These are phyloP conservation scores for Cladosporium sp. DNA, from an alignment of 2,329 filamentous ascomycete genomes.

Conservation along the genomic window DNA sequence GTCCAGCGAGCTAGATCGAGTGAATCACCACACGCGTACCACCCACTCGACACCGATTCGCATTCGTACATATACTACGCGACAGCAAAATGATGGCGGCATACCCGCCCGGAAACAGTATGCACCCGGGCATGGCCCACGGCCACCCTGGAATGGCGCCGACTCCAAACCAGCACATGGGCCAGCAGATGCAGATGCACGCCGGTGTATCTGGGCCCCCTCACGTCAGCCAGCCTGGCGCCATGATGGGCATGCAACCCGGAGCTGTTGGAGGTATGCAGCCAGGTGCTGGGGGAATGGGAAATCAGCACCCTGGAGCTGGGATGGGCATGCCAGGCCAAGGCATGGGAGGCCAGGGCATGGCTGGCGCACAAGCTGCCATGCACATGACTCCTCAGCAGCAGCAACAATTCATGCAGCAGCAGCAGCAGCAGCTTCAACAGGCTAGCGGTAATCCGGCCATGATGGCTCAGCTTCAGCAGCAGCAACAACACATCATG, in stretches of 20 bases:
- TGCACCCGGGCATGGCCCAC: conserved; percentile 70
- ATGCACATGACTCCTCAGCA: conserved; percentile 39
- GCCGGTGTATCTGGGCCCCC: conserved; percentile 72
- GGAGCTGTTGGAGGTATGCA: conserved; percentile 77
- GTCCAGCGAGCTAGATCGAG: conserved; percentile 6
- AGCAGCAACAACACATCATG: conserved; percentile 32
- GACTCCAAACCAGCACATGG: conserved; percentile 69
- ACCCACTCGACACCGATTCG: neutral
- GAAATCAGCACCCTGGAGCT: conserved; percentile 35
- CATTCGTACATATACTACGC: neutral
- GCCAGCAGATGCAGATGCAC: conserved; percentile 67
- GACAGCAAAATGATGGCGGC: conserved; percentile 59
- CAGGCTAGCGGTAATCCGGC: conserved; percentile 46
- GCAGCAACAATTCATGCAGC: conserved; percentile 39
- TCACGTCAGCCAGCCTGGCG: conserved; percentile 69
- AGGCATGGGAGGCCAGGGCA: conserved; percentile 34
- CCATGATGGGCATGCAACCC: conserved; percentile 77
- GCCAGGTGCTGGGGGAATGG: conserved; percentile 56
- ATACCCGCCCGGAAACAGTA: conserved; percentile 66
- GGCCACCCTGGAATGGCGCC: conserved; percentile 66
- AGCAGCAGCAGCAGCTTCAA: conserved; percentile 35
- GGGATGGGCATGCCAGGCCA: conserved; percentile 40
- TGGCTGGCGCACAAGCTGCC: conserved; percentile 41
- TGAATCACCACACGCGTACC: neutral
- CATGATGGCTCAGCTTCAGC: conserved; percentile 42